Base-by-base conservation (phyloP, 192 early-diverging fungal genomes). In the Spinellus fusiger region DNA sequence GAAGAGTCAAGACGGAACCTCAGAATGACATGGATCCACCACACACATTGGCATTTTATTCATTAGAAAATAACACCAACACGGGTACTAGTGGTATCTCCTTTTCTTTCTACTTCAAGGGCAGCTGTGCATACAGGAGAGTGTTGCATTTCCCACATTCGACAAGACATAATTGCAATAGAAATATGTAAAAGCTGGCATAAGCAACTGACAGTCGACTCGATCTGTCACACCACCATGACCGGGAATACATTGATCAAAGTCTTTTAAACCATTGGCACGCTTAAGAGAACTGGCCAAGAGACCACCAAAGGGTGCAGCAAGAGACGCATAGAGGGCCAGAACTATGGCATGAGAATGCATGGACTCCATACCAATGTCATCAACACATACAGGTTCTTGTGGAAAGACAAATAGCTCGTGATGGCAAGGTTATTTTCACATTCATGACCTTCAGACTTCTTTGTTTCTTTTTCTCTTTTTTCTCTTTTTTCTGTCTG, bases 201-300 rank as follows among this genome's bases (percentile, higher is more conserved):
- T 98, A 53, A 98, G 71, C 61, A 98, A 93, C 78, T 98, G 96
- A 70, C 96, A 98, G 71, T 98, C 94, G 80, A 98, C 93, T 28
- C 96, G 87, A 76, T 98, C 96, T 0, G 96, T 96, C 28, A 98
- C 80, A 20, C 96, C 96, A 63, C 96, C 96, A 66, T 98, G 96
- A 28, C 96, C 96, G 1, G 96, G 96, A 69, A 98, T 98, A 44
- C 87, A 91, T 68, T 95, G 86, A 10, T 91, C 90, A 79, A 95
- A 98, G 69, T 98, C 96, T 68, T 98, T 96, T 66, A 96, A 86
- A 50, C 95, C 92, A 77, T 96, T 95, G 5, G 96, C 94, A 31
- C 96, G 82, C 74, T 98, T 98, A 48, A 95, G 86, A 10, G 93
- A 94, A 65, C 87, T 90, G 2, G 96, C 96, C 79, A 98, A 96